Base-by-base conservation (phyloP, 768 basidiomycete species). In the Auricularia auricula-judae region DNA sequence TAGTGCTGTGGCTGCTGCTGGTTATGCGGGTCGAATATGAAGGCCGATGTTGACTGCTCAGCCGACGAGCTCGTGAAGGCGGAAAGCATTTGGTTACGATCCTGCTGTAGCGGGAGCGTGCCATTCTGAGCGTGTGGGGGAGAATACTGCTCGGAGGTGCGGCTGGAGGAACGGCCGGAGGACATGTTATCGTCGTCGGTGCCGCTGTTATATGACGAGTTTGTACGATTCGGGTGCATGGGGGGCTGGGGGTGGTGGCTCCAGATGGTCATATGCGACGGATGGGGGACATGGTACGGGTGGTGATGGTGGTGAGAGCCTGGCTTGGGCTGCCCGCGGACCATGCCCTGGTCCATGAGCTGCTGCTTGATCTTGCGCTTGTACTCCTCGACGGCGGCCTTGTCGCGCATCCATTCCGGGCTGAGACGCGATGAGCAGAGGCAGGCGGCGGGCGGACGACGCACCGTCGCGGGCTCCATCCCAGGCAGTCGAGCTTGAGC, bases 361-460 rank as follows among this genome's bases (percentile, higher is more conserved):
- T 91, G 87, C 36, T 86, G 83, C 74, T 91, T 93, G 74, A 93
- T 92, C 66, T 84, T 82, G 21, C 87, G 88, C 74, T 91, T 91
- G 80, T 91, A 92, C 59, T 80, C 81, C 69, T 59, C 56, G 7
- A 59, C 56, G 56, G 56, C 23, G 10, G 23, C 11, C 56, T 59
- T 59, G 34, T 59, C 56, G 7, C 56, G 18, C 56, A 59, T 59
- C 56, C 56, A 59, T 12, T 59, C 56, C 11, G 56, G 56, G 23
- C 56, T 59, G 56, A 21, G 23, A 7, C 5, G 5, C 56, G 23
- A 33, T 66, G 62, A 63, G 65, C 29, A n/a, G n/a, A n/a, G 16
- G 43, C 62, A 36, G 59, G 42, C 29, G 60, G 43, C 43, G 21
- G 47, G 59, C n/a, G 34, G 21, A 60, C 21, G 36, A 33, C 68